phyloP scores from a whole-genome alignment of 805 yeast genomes.

The Spathaspora arborariae region DNA sequence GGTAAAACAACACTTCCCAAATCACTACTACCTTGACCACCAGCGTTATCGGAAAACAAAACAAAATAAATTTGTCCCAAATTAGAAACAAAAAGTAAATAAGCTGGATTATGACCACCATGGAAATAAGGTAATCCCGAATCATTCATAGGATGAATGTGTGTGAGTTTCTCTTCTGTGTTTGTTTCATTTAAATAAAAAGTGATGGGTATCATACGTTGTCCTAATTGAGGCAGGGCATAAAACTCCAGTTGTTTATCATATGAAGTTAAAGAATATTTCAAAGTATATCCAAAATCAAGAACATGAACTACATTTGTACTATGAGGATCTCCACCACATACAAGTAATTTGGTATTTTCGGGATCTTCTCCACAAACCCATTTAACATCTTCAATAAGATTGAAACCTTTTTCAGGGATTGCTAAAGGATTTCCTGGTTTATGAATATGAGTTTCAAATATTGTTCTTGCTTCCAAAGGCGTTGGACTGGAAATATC shows the following conservation, averaged over 20 bases:
- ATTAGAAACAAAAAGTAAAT: slow-evolving; percentile 54
- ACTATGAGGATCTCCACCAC: slow-evolving; percentile 56
- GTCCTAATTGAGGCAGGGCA: slow-evolving; percentile 50
- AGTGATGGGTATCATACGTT: slow-evolving; percentile 22
- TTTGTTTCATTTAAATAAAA: slow-evolving; percentile 17
- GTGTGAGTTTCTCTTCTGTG: slow-evolving; percentile 22
- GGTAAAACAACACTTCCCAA: slow-evolving; percentile 53
- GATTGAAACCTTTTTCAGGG: slow-evolving; percentile 24
- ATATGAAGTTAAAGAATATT: slow-evolving; percentile 77
- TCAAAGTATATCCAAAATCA: slow-evolving; percentile 78
- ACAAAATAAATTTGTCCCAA: slow-evolving; percentile 65
- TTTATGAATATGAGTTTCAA: slow-evolving; percentile 60
- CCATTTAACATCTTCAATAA: slow-evolving; percentile 65
- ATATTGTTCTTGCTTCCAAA: slow-evolving; percentile 69
- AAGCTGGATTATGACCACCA: slow-evolving; percentile 75
- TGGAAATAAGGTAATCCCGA: slow-evolving; percentile 66
- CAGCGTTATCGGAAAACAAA: slow-evolving; percentile 41
- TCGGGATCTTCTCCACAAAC: slow-evolving; percentile 78
- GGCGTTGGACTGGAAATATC: slow-evolving; percentile 76
- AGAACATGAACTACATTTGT: slow-evolving; percentile 43
- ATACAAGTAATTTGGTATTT: slow-evolving; percentile 64
- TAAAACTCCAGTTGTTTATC: slow-evolving; percentile 79
- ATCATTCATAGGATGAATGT: slow-evolving; percentile 28
- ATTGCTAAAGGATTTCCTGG: slow-evolving; percentile 34
- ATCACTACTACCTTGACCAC: slow-evolving; percentile 16